phyloP scores from a whole-genome alignment of 495 filamentous ascomycete species.

The Daldinia decipiens region DNA sequence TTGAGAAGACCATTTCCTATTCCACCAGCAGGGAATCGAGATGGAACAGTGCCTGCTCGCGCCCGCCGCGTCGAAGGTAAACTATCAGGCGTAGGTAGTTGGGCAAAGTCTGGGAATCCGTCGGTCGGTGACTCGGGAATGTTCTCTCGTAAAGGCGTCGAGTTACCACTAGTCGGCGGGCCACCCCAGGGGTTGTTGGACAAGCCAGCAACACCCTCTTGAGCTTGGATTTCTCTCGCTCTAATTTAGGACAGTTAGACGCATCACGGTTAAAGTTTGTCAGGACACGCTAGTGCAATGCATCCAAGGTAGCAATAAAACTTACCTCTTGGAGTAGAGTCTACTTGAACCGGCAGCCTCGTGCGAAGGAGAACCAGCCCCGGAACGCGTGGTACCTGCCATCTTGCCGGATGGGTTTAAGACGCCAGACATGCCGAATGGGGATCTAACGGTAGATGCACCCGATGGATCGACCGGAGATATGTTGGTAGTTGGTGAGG shows the following conservation, averaged over 20 bases:
- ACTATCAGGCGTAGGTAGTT: slow-evolving; percentile 66
- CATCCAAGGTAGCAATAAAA: slow-evolving; percentile 14
- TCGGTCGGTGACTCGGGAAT: slow-evolving; percentile 98
- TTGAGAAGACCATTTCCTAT: slow-evolving; percentile 67
- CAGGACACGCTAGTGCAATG: not conserved
- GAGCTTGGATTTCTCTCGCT: slow-evolving; percentile 95
- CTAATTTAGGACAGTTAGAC: slow-evolving; percentile 57
- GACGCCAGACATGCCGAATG: slow-evolving; percentile 74
- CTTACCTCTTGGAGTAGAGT: slow-evolving; percentile 93
- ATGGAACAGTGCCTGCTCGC: slow-evolving; percentile 95
- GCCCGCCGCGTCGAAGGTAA: slow-evolving; percentile 71
- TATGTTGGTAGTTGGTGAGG: slow-evolving; percentile 85
- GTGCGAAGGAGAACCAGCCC: slow-evolving; percentile 97
- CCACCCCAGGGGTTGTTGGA: slow-evolving; percentile 87
- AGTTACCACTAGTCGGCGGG: slow-evolving; percentile 93
- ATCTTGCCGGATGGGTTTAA: slow-evolving; percentile 73
- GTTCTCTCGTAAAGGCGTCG: slow-evolving; percentile 94
- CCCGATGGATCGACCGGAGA: slow-evolving; percentile 86
- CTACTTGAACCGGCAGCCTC: slow-evolving; percentile 75
- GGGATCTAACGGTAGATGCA: slow-evolving; percentile 73
- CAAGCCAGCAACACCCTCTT: slow-evolving; percentile 79
- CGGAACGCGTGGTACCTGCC: slow-evolving; percentile 79
- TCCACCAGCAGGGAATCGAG: slow-evolving; percentile 81
- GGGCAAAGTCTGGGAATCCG: slow-evolving; percentile 89
- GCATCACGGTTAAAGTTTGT: slow-evolving; percentile 9